Percentiles rank a stretch among this genome's conserved stretches.
Conservation (phyloP, 2,329 filamentous ascomycete genomes). For the Aspergillus carbonarius region DNA sequence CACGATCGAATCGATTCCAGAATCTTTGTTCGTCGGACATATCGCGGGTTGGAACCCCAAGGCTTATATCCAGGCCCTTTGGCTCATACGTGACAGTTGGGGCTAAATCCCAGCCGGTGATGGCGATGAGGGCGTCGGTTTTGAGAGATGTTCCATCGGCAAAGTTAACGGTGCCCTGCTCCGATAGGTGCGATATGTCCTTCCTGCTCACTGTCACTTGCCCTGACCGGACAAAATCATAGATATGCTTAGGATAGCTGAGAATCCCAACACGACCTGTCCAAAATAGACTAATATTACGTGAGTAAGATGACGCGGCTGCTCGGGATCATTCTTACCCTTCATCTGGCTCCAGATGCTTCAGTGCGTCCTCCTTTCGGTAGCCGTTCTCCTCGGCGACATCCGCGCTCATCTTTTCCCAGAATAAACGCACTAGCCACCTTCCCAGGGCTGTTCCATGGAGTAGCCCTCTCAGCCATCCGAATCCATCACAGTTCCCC, state of each 20-base stretch:
- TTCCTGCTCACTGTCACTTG: slow-evolving; percentile 5
- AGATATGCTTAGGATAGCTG: slow-evolving; percentile 8
- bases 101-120: slow-evolving; percentile 7
- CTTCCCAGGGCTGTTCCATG: slow-evolving; percentile 1
- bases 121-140: slow-evolving; percentile 5
- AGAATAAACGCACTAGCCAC: slow-evolving; percentile 1
- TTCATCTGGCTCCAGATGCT: slow-evolving; percentile 2
- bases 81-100: slow-evolving; percentile 2
- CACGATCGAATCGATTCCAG: slow-evolving; percentile 1
- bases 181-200: slow-evolving; percentile 8
- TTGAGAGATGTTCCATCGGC: neutral
- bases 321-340: neutral
- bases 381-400: slow-evolving; percentile 2
- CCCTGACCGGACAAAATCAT: slow-evolving; percentile 7
- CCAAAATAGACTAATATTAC: slow-evolving; percentile 4
- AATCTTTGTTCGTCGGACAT: neutral
- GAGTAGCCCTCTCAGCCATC: neutral
- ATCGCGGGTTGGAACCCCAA: neutral
- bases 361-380: neutral
- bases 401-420: slow-evolving; percentile 4
- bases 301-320: neutral
- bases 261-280: slow-evolving; percentile 8
- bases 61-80: neutral
- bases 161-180: neutral
- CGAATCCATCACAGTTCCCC: neutral